Evolutionary conservation across 768 basidiomycete species (phyloP).

Genomic region (Kwoniella dendrophila): DNA sequence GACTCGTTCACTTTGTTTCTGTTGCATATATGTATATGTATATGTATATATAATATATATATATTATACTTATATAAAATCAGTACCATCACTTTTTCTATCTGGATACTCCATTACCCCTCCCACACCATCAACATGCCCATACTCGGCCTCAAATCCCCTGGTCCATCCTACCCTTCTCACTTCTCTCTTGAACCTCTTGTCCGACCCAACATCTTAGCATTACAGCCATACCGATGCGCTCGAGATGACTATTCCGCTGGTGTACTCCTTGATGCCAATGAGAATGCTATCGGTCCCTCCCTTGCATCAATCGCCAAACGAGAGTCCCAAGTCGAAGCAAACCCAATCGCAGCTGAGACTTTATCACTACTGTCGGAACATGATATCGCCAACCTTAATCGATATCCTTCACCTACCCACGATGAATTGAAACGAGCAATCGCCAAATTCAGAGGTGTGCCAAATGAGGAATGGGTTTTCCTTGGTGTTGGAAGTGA

Average conservation of each 20-base stretch:
- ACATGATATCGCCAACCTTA: slow-evolving; percentile 58
- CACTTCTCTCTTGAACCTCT: slow-evolving; percentile 84
- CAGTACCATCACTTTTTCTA: too few relatives aligned
- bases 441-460: slow-evolving; percentile 71
- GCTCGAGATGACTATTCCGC: slow-evolving; percentile 92
- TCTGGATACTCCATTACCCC: background rate
- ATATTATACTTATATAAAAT: too few relatives aligned
- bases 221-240: slow-evolving; percentile 89
- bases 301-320: slow-evolving; percentile 63
- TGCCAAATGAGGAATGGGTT: slow-evolving; percentile 69
- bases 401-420: slow-evolving; percentile 93
- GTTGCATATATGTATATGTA: too few relatives aligned
- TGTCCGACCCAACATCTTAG: slow-evolving; percentile 90
- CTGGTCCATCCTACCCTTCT: slow-evolving; percentile 61
- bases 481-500: slow-evolving; percentile 97
- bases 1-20: too few relatives aligned
- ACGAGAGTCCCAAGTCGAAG: background rate
- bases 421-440: slow-evolving; percentile 75
- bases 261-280: slow-evolving; percentile 93
- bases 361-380: slow-evolving; percentile 33
- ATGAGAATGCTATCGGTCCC: slow-evolving; percentile 93
- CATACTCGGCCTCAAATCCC: slow-evolving; percentile 53
- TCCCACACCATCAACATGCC: slow-evolving; percentile 43
- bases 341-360: slow-evolving; percentile 14
- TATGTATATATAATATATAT: too few relatives aligned